phyloP scores from a whole-genome alignment of 1,139 yeast genomes.

The Kodamaea alishanica region DNA sequence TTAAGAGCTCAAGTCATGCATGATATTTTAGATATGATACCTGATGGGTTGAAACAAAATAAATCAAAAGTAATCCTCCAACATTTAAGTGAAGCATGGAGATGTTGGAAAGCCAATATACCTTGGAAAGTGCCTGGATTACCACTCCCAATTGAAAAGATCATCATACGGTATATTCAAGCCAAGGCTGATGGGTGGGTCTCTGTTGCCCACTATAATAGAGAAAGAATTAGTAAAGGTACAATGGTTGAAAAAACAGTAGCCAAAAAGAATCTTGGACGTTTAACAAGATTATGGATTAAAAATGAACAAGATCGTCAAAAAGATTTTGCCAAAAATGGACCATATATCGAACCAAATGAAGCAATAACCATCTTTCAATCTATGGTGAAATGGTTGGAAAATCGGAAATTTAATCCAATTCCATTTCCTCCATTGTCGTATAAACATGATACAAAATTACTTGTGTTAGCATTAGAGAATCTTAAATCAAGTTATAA shows the following conservation, averaged over 20 bases:
- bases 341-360: conserved; percentile 81
- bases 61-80: conserved; percentile 86
- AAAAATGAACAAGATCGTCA: conserved; percentile 92
- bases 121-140: conserved; percentile 98
- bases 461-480: conserved; percentile 85
- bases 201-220: conserved; percentile 85
- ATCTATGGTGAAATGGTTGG: conserved; percentile 92
- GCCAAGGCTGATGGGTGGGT: conserved; percentile 98
- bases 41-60: conserved; percentile 86
- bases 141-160: conserved; percentile 84
- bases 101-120: conserved; percentile 98
- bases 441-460: conserved; percentile 89
- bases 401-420: conserved; percentile 75
- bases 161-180: conserved; percentile 82
- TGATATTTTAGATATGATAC: conserved; percentile 94
- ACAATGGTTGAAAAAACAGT: conserved; percentile 92
- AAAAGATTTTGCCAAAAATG: conserved; percentile 71
- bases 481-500: conserved; percentile 77
- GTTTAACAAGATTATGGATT: conserved; percentile 88
- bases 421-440: conserved; percentile 92
- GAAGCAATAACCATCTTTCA: conserved; percentile 86
- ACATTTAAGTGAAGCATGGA: conserved; percentile 97
- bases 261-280: conserved; percentile 87
- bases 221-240: conserved; percentile 85
- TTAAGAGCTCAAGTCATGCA: conserved; percentile 92